Percentiles rank a stretch among this genome's conserved stretches.
These are phyloP conservation scores for Akanthomyces muscarius DNA, from an alignment of 2,329 filamentous ascomycete species.

Conservation along the genomic window DNA sequence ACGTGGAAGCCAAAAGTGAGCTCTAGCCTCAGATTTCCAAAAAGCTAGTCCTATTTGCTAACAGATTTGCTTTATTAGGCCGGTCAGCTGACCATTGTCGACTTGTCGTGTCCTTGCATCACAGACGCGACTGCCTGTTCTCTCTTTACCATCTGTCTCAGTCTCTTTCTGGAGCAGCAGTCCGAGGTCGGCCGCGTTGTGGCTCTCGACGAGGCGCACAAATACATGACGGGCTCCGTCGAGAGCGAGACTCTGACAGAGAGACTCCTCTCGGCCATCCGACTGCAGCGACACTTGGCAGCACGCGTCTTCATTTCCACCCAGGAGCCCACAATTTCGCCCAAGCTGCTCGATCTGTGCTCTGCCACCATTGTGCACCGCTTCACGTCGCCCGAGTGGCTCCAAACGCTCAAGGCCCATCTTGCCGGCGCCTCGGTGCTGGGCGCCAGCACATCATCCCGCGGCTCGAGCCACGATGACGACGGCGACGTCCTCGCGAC, in stretches of 20 bases:
- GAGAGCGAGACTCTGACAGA: conserved; percentile 56
- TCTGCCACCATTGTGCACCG: conserved; percentile 64
- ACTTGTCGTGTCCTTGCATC: conserved; percentile 67
- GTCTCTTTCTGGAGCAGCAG: conserved; percentile 56
- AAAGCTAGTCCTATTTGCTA: neutral
- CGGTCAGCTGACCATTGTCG: conserved; percentile 60
- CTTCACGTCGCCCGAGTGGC: conserved; percentile 63
- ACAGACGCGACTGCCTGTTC: conserved; percentile 60
- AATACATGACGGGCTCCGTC: conserved; percentile 58
- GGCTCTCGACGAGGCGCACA: conserved; percentile 71
- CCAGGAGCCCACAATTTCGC: conserved; percentile 67
- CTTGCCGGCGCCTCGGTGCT: conserved; percentile 33
- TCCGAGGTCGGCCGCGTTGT: conserved; percentile 51
- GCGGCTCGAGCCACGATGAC: neutral
- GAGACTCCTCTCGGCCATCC: conserved; percentile 55
- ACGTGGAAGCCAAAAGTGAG: conserved; percentile 15
- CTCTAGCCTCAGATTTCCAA: neutral
- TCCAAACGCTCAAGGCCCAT: conserved; percentile 36
- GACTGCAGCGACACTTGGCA: conserved; percentile 64
- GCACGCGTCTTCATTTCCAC: conserved; percentile 65
- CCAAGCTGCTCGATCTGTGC: conserved; percentile 63
- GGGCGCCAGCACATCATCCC: neutral
- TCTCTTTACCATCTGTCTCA: conserved; percentile 65
- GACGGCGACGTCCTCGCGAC: neutral
- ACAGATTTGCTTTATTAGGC: conserved; percentile 25